Conservation (phyloP, 148 eudicot species). For the Rhododendron ovatum region DNA sequence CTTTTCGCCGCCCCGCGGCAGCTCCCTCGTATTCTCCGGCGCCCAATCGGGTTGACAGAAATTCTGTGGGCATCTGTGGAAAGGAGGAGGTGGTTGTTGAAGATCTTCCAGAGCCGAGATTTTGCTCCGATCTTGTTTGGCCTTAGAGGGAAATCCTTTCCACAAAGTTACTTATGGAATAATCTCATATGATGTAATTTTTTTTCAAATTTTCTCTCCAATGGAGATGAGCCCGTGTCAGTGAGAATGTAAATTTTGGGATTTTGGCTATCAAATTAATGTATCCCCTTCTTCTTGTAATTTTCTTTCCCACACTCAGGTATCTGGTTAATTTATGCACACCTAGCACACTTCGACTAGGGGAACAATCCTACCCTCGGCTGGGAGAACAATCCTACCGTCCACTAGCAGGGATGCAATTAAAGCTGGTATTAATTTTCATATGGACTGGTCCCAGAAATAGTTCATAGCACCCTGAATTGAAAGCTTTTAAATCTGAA, state of each 20-base stretch:
- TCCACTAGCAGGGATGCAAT: too few relatives aligned
- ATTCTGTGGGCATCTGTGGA: not conserved
- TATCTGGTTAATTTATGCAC: too few relatives aligned
- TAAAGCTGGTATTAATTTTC: too few relatives aligned
- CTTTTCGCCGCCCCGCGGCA: not conserved
- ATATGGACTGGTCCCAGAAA: too few relatives aligned
- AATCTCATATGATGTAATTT: not conserved
- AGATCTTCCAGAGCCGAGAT: conserved; percentile 18
- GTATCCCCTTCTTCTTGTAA: not conserved
- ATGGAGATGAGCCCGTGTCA: not conserved
- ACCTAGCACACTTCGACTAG: too few relatives aligned
- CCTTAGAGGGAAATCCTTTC: not conserved
- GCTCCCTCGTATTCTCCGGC: not conserved
- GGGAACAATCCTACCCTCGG: too few relatives aligned
- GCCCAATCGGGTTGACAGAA: conserved; percentile 5
- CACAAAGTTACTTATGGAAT: not conserved
- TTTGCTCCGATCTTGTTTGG: conserved; percentile 34
- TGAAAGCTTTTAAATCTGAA: too few relatives aligned
- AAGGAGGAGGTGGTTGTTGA: not conserved
- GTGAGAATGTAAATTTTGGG: not conserved
- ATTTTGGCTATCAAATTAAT: not conserved
- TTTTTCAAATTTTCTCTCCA: not conserved
- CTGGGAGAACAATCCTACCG: too few relatives aligned
- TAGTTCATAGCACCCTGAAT: too few relatives aligned
- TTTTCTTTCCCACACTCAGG: too few relatives aligned